Evolutionary conservation across 305 asterid genomes (phyloP).

Genomic region (Andrographis paniculata): DNA sequence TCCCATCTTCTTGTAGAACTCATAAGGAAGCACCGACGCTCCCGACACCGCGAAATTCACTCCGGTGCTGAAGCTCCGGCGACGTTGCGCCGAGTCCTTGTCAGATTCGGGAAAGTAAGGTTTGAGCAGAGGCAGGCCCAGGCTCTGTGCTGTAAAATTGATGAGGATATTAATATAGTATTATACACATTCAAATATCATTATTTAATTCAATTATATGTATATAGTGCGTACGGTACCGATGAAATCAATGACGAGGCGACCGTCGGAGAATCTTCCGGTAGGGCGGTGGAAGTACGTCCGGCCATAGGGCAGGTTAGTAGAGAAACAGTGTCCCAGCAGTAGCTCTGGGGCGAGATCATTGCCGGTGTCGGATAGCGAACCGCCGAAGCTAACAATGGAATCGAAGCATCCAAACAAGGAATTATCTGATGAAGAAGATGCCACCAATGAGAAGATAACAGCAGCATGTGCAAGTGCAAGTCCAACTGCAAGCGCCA

Average conservation of each 20-base stretch:
- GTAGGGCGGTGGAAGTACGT: not conserved
- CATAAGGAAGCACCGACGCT: constrained; percentile 39
- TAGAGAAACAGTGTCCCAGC: constrained; percentile 6
- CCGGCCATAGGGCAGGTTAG: not conserved
- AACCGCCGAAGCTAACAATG: constrained; percentile 43
- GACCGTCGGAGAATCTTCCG: not conserved
- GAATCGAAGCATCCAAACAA: constrained; percentile 28
- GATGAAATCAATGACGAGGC: not conserved
- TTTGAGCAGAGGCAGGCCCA: constrained; percentile 41
- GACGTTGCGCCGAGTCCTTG: constrained; percentile 7
- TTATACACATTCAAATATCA: no score
- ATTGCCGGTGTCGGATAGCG: constrained; percentile 51
- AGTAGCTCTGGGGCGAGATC: constrained; percentile 10
- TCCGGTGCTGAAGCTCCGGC: constrained; percentile 27
- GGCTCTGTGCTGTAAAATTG: constrained; percentile 33
- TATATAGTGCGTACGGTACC: constrained; percentile 16
- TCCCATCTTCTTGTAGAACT: constrained; percentile 29
- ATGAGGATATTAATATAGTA: no score
- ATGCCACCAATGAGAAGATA: not conserved
- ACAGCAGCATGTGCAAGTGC: not conserved
- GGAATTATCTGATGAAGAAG: not conserved
- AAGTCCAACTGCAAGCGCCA: no score
- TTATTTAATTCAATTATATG: no score
- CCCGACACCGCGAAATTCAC: constrained; percentile 61
- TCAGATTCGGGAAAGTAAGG: constrained; percentile 26